A percentile compares a stretch with the other conserved stretches of the same genome.
Evolutionary conservation across 164 flowering plant species (phyloP).

Genomic region (Macadamia tetraphylla): DNA sequence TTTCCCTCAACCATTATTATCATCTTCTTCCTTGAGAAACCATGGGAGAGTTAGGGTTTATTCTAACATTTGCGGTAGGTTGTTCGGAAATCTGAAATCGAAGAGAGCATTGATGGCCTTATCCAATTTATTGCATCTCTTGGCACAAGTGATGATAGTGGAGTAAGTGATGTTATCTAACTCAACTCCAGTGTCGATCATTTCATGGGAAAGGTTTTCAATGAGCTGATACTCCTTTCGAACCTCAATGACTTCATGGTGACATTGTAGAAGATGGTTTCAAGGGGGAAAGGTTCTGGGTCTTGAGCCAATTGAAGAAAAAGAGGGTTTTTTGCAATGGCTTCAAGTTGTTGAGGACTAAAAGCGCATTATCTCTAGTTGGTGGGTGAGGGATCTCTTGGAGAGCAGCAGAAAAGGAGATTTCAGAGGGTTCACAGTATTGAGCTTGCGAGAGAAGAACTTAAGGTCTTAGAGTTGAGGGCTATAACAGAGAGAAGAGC

Average conservation of each 20-base stretch:
- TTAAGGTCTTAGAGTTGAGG: slow-evolving; percentile 63
- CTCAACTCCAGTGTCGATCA: slow-evolving; percentile 56
- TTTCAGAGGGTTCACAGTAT: slow-evolving; percentile 37
- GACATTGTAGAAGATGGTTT: no score
- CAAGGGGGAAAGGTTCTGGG: no score
- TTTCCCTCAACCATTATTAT: no score
- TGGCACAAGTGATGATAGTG: slow-evolving; percentile 88
- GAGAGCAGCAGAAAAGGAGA: slow-evolving; percentile 37
- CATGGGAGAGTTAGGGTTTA: no score
- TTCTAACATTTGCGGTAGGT: no score
- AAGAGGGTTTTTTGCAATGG: slow-evolving; percentile 64
- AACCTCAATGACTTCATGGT: no score
- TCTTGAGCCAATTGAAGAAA: no score
- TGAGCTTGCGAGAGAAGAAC: slow-evolving; percentile 53
- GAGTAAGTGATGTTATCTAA: slow-evolving; percentile 92
- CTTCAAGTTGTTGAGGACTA: slow-evolving; percentile 61
- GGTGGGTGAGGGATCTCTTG: slow-evolving; percentile 14
- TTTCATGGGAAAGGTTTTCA: slow-evolving; percentile 74
- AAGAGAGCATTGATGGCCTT: slow-evolving; percentile 23
- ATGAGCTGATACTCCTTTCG: slow-evolving; percentile 54
- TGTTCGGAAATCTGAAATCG: no score
- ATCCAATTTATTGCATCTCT: slow-evolving; percentile 55
- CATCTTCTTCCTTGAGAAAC: no score
- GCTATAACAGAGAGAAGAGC: slow-evolving; percentile 43
- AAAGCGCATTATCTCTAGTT: slow-evolving; percentile 68